phyloP scores from a whole-genome alignment of 2,329 filamentous ascomycete species.

The Diaporthe amygdali region DNA sequence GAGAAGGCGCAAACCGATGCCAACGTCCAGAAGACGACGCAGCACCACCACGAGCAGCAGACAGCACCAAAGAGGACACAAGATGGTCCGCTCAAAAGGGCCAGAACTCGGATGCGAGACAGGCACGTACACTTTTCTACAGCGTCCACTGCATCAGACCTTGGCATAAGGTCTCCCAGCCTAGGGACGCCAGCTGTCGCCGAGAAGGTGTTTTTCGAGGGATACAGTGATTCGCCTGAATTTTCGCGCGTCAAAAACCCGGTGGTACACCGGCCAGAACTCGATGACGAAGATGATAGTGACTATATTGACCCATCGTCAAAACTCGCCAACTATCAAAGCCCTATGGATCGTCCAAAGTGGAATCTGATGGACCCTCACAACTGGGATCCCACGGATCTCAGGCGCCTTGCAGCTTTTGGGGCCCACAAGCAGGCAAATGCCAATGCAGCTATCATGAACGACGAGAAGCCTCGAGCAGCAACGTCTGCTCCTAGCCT shows the following conservation, averaged over 20 bases:
- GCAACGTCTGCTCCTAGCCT: neutral
- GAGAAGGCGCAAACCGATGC: constrained; percentile 26
- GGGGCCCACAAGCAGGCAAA: neutral
- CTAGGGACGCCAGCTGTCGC: neutral
- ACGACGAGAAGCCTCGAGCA: neutral
- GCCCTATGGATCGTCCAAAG: neutral
- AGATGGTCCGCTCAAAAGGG: neutral
- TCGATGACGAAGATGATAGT: neutral
- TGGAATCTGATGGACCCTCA: neutral
- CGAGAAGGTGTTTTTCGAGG: constrained; percentile 19
- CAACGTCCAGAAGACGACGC: neutral
- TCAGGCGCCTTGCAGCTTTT: constrained; percentile 1
- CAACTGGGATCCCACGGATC: neutral
- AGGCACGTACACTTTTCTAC: neutral
- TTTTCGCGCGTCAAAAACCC: constrained; percentile 19
- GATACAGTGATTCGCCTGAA: constrained; percentile 20
- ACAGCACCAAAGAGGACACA: neutral
- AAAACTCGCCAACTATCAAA: constrained; percentile 14
- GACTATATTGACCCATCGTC: neutral
- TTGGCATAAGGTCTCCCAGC: neutral
- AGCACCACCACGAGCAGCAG: neutral
- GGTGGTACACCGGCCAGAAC: neutral
- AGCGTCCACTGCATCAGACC: neutral
- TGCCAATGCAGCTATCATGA: neutral
- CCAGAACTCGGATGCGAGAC: neutral